phyloP scores from a whole-genome alignment of 805 yeast species.

The Cyberlindnera xishuangbannaensis region DNA sequence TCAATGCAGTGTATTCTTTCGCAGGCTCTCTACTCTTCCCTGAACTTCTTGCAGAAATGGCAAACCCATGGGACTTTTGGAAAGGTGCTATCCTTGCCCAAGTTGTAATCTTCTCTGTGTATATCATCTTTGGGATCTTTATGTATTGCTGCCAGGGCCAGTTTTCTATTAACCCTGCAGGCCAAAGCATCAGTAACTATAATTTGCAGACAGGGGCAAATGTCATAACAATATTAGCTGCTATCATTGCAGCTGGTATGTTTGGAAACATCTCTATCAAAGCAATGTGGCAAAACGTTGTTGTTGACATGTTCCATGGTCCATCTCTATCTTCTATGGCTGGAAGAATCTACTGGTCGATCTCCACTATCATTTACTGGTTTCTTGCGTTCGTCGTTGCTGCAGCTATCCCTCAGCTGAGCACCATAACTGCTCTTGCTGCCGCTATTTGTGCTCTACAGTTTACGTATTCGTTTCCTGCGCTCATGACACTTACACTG shows the following conservation, averaged over 20 bases:
- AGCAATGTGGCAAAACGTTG: slow-evolving; percentile 31
- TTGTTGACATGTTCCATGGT: slow-evolving; percentile 15
- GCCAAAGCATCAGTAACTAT: slow-evolving; percentile 35
- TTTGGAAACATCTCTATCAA: slow-evolving; percentile 44
- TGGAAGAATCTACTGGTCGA: slow-evolving; percentile 24
- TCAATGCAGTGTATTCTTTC: slow-evolving; percentile 43
- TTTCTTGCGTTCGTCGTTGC: slow-evolving; percentile 4
- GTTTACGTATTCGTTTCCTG: slow-evolving; percentile 26
- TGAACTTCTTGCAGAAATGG: slow-evolving; percentile 44
- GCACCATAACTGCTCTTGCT: slow-evolving; percentile 21
- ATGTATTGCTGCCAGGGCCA: slow-evolving; percentile 43
- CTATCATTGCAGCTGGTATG: slow-evolving; percentile 38
- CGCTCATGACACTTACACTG: slow-evolving; percentile 19
- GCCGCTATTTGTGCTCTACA: slow-evolving; percentile 18
- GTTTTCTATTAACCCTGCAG: slow-evolving; percentile 37
- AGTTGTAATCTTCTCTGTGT: slow-evolving; percentile 32
- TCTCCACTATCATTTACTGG: slow-evolving; percentile 13
- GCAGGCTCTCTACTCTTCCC: slow-evolving; percentile 48
- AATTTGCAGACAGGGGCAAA: slow-evolving; percentile 33
- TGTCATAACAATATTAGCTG: slow-evolving; percentile 32
- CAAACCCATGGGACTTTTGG: slow-evolving; percentile 42
- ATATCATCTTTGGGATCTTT: slow-evolving; percentile 37
- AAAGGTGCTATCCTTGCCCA: slow-evolving; percentile 41
- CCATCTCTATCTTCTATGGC: slow-evolving; percentile 17
- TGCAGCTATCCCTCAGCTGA: slow-evolving; percentile 25